Evolutionary conservation across 2,329 filamentous ascomycete genomes (phyloP), one percentile per base, ranked within the genome.

Genomic region (Aphanoascus verrucosus): DNA sequence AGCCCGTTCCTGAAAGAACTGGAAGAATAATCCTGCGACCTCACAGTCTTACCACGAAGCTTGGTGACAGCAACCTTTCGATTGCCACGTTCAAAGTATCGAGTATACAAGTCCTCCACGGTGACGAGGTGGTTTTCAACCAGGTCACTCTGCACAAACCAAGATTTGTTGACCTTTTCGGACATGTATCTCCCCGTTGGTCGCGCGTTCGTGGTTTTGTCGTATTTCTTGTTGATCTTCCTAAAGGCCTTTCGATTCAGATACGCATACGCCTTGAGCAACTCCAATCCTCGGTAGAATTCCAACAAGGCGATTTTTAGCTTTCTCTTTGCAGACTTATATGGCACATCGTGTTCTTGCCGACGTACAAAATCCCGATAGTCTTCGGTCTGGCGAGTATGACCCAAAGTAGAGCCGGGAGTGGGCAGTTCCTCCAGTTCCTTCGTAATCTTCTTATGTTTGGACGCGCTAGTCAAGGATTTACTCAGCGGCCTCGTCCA

Each of bases 161-260:
- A 88, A 1, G 90, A 80, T 58, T 85, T 84, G 72, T 88, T 91
- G 61, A 98, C 89, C 65, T 91, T 91, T 61, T 96, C 90, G 32
- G 84, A 84, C 80, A 96, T 86, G 68, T 91, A 97, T 28, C 85
- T 80, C 64, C 86, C 79, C 0, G 84, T 79, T 0, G 88, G 88
- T 9, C 85, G 80, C 40, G 88, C 84, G 61, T 89, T 81, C 54
- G 89, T 82, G 1, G 85, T 82, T 72, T 97, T 98, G 75, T 97
- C 90, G 66, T 94, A 97, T 70, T 98, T 98, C 69, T 98, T 98
- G 71, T 94, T 96, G 65, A 98, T 88, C 69, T 98, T 98, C 32
- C 90, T 84, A 64, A 97, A 97, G 0, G 89, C 93, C 0, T 88
- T 95, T 47, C 88, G 81, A 67, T 98, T 98, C 12, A 96, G 76